Percentiles rank a stretch among this genome's conserved stretches.
Evolutionary conservation across 2,329 filamentous ascomycete genomes (phyloP).

Genomic region (Setomelanomma holmii): DNA sequence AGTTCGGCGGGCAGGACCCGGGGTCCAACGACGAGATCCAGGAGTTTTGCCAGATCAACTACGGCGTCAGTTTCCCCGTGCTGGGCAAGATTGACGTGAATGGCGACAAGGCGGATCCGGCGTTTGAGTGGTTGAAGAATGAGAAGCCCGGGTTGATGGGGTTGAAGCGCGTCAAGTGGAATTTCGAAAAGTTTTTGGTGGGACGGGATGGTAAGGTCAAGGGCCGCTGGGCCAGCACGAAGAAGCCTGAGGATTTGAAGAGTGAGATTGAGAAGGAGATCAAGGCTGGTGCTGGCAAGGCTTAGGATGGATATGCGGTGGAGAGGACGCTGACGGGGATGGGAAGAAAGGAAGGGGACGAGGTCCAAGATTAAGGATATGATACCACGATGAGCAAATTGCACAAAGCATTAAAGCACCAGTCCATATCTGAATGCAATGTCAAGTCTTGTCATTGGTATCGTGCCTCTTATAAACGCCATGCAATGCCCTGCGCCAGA

Average conservation of each 20-base stretch:
- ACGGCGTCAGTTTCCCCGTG: slow-evolving; percentile 90
- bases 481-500: not conserved
- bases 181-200: slow-evolving; percentile 98
- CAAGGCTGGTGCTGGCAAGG: slow-evolving; percentile 14
- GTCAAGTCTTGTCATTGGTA: not conserved
- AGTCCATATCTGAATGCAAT: no score
- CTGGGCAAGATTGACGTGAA: slow-evolving; percentile 91
- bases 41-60: slow-evolving; percentile 86
- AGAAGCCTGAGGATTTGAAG: slow-evolving; percentile 84
- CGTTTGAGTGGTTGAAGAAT: slow-evolving; percentile 77
- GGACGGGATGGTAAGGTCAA: slow-evolving; percentile 85
- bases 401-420: no score
- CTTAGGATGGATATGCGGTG: not conserved
- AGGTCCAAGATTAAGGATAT: not conserved
- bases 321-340: not conserved
- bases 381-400: not conserved
- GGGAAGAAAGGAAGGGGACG: not conserved
- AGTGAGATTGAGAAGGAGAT: slow-evolving; percentile 77
- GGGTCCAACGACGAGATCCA: slow-evolving; percentile 71
- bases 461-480: not conserved
- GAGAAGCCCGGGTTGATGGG: slow-evolving; percentile 83
- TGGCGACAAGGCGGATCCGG: slow-evolving; percentile 77
- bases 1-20: slow-evolving; percentile 91
- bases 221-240: slow-evolving; percentile 84
- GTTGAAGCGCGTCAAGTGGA: slow-evolving; percentile 95